These are phyloP conservation scores for Trichoderma parareesei DNA, from an alignment of 495 filamentous ascomycete species.

Conservation along the genomic window DNA sequence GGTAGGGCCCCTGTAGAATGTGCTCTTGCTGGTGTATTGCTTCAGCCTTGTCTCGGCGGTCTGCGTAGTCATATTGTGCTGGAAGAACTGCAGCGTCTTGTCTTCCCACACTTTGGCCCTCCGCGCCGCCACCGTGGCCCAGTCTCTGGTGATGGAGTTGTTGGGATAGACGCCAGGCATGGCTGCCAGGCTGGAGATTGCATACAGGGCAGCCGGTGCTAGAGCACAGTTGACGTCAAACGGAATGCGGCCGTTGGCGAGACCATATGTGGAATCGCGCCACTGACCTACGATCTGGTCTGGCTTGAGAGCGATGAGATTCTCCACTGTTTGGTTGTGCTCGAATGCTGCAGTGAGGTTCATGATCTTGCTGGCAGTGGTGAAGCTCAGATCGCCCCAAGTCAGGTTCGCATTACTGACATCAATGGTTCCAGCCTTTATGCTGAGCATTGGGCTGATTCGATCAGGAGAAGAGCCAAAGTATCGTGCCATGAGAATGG, in stretches of 20 bases:
- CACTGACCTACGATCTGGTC: constrained; percentile 53
- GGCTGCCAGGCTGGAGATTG: constrained; percentile 44
- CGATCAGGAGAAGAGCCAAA: constrained; percentile 41
- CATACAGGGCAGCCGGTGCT: constrained; percentile 50
- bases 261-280: constrained; percentile 52
- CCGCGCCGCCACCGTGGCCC: constrained; percentile 34
- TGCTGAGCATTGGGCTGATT: constrained; percentile 41
- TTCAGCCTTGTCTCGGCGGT: constrained; percentile 38
- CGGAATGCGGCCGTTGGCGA: constrained; percentile 55
- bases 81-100: constrained; percentile 50
- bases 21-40: constrained; percentile 33
- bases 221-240: constrained; percentile 61
- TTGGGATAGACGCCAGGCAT: constrained; percentile 40
- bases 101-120: constrained; percentile 60
- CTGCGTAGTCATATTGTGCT: constrained; percentile 34
- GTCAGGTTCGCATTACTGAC: constrained; percentile 41
- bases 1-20: constrained; percentile 24
- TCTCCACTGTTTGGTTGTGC: constrained; percentile 37
- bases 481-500: constrained; percentile 50
- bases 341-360: constrained; percentile 44
- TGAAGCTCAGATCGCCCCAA: constrained; percentile 42
- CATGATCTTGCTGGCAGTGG: constrained; percentile 52
- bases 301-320: constrained; percentile 49
- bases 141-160: constrained; percentile 28
- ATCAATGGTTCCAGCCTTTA: constrained; percentile 32